A percentile compares a stretch with the other conserved stretches of the same genome.
These are phyloP conservation scores for Yamadazyma ubonensis DNA, from an alignment of 805 yeast genomes.

Conservation along the genomic window DNA sequence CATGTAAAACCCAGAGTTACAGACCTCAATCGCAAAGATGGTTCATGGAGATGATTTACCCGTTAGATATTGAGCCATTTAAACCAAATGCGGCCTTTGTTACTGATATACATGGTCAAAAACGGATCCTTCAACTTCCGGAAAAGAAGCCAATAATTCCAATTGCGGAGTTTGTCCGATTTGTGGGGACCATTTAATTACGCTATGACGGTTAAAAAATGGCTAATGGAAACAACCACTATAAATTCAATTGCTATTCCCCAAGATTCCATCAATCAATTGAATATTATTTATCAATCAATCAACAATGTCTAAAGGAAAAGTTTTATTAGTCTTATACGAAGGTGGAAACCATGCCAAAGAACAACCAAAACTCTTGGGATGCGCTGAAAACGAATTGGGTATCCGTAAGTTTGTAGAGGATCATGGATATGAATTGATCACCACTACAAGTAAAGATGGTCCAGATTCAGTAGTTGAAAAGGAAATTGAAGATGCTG, in stretches of 20 bases:
- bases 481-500: constrained; percentile 66
- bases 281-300: not conserved
- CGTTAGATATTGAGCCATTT: not conserved
- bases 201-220: constrained; percentile 6
- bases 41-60: too few relatives aligned
- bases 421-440: constrained; percentile 62
- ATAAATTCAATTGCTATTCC: constrained; percentile 3
- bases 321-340: constrained; percentile 57
- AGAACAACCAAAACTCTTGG: constrained; percentile 61
- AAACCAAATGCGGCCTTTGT: not conserved
- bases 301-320: constrained; percentile 25
- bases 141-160: constrained; percentile 1
- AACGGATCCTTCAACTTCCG: too few relatives aligned
- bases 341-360: constrained; percentile 57
- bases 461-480: constrained; percentile 59
- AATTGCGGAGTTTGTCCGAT: constrained; percentile 7
- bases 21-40: too few relatives aligned
- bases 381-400: constrained; percentile 72
- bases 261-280: not conserved
- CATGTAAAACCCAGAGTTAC: too few relatives aligned
- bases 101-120: too few relatives aligned
- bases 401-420: constrained; percentile 68
- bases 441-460: constrained; percentile 69
- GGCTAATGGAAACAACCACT: constrained; percentile 5
- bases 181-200: constrained; percentile 7